These are phyloP conservation scores for Gomphus bonarii DNA, from an alignment of 1,284 basidiomycete genomes.

Conservation along the genomic window DNA sequence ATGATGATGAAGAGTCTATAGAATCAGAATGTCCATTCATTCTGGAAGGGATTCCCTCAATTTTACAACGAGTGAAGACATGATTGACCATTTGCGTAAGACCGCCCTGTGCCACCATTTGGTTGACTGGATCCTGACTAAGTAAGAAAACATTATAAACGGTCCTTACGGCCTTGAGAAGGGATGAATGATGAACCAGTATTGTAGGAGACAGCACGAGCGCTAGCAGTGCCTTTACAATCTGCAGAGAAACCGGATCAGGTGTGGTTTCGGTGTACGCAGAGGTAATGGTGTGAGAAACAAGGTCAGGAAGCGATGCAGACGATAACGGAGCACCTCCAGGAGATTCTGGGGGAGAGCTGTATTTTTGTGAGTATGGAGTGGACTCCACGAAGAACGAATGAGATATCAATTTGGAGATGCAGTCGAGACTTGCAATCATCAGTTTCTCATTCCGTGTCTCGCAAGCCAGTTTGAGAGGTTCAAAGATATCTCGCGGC, in stretches of 20 bases:
- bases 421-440: constrained; percentile 91
- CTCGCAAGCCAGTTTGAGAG: constrained; percentile 87
- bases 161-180: constrained; percentile 90
- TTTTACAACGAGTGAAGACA: constrained; percentile 73
- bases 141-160: constrained; percentile 96
- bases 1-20: neutral
- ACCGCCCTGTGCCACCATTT: constrained; percentile 93
- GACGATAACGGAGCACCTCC: constrained; percentile 30
- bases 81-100: constrained; percentile 96
- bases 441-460: constrained; percentile 85
- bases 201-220: constrained; percentile 80
- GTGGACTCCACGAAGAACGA: constrained; percentile 78
- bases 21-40: constrained; percentile 8
- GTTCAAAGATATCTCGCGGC: constrained; percentile 86
- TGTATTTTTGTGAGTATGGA: constrained; percentile 14
- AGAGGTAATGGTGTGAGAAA: constrained; percentile 88
- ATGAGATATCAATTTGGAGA: constrained; percentile 92
- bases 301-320: constrained; percentile 77
- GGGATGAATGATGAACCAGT: constrained; percentile 85
- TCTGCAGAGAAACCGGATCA: constrained; percentile 85
- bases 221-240: constrained; percentile 87
- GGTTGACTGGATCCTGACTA: constrained; percentile 82
- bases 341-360: constrained; percentile 67
- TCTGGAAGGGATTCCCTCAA: constrained; percentile 14
- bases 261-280: constrained; percentile 84